These are phyloP conservation scores for Arthroderma sp. DNA, from an alignment of 2,329 filamentous ascomycete species.

Conservation along the genomic window DNA sequence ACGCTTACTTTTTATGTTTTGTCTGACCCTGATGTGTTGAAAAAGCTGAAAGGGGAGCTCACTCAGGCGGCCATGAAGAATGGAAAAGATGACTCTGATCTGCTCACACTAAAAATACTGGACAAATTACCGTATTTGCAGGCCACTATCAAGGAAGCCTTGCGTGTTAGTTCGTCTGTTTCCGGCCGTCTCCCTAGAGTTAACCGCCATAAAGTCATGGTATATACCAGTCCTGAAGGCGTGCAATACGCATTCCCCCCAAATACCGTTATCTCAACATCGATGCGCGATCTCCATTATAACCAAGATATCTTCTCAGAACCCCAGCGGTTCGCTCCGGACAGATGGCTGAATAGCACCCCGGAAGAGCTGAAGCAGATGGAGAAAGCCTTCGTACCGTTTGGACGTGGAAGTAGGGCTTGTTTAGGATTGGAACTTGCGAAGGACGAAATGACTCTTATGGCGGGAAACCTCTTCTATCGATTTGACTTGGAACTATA, in stretches of 20 bases:
- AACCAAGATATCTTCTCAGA: background rate
- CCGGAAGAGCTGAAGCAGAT: background rate
- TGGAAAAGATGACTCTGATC: no score
- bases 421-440: background rate
- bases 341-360: background rate
- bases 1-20: conserved; percentile 12
- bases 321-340: background rate
- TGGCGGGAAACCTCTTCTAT: conserved; percentile 9
- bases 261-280: background rate
- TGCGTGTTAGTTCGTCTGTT: conserved; percentile 11
- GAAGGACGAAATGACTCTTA: background rate
- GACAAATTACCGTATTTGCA: conserved; percentile 6
- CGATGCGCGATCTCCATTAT: background rate
- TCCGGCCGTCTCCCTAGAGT: conserved; percentile 10
- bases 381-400: conserved; percentile 1
- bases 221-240: background rate
- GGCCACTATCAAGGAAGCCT: conserved; percentile 5
- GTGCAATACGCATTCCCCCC: conserved; percentile 2
- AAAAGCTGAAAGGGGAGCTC: conserved; percentile 6
- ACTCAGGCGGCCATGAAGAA: background rate
- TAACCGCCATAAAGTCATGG: background rate
- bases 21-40: conserved; percentile 2
- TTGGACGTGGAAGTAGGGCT: background rate
- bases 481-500: conserved; percentile 14
- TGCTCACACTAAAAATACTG: background rate